Base-by-base conservation (phyloP, 441 rosid genomes). In the Cnidoscolus chayamansa region DNA sequence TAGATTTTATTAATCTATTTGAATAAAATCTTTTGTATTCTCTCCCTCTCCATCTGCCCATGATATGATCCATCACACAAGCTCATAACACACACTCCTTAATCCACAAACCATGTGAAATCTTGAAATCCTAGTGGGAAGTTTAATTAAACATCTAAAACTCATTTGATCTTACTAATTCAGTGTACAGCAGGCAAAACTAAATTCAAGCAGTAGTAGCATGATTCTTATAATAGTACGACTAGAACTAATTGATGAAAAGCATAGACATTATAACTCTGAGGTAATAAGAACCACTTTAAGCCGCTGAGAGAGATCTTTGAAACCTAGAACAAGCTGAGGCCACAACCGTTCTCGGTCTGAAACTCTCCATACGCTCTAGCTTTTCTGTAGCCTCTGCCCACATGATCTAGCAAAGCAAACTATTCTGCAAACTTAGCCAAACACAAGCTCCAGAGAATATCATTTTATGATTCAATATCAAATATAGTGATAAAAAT, bases 321-420 rank as follows among this genome's bases (percentile, higher is more conserved):
- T 96, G 77, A 96, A 93, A 72, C 98, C 99, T 70, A 87, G 94
- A 79, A 91, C 91, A 85, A 93, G 99, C 84, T 96, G 97, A 72
- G 99, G 97, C 98, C 98, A 93, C 51, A 93, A 79, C 56, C 98
- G 96, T 79, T 91, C 99, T 61, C 99, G 80, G 60, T 93, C 96
- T 35, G 84, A 25, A 65, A 68, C 91, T 87, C 74, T 93, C 97
- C 99, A 96, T 93, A 35, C 97, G 96, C 82, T 93, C 98, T 68
- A 96, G 88, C 80, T 93, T 96, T 47, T 87, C 82, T 93, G 90
- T 91, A 47, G 98, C 96, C 86, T 96, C 99, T 2, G 90, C 97
- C 98, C 97, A 96, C 98, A 91, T 93, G 55, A 93, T 93, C 98
- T 96, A 82, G 72, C 25, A 79, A 80, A 47, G 76, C 79, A 84